A percentile compares a stretch with the other conserved stretches of the same genome.
Conservation (phyloP, 306 rosid species). For the Cucumis sativus region Cucumber_9930_V3 NC_026655.2:10272501-10273000, state of each 20-base stretch:
- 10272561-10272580: no score
- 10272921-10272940: no score
- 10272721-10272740: not conserved
- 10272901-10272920: not conserved
- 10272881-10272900: not conserved
- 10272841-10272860: not conserved
- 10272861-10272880: not conserved
- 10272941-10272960: no score
- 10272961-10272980: no score
- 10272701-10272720: not conserved
- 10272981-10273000: constrained; percentile 2
- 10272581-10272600: no score
- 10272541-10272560: constrained; percentile 43
- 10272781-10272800: not conserved
- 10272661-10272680: no score
- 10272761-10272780: no score
- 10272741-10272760: not conserved
- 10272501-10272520: constrained; percentile 17
- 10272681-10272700: not conserved
- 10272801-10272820: not conserved
- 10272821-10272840: not conserved
- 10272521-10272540: constrained; percentile 59
- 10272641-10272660: no score
- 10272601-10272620: no score
- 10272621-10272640: no score